Evolutionary conservation across 2,329 filamentous ascomycete species (phyloP).

Genomic region (Berkeleyomyces basicola): DNA sequence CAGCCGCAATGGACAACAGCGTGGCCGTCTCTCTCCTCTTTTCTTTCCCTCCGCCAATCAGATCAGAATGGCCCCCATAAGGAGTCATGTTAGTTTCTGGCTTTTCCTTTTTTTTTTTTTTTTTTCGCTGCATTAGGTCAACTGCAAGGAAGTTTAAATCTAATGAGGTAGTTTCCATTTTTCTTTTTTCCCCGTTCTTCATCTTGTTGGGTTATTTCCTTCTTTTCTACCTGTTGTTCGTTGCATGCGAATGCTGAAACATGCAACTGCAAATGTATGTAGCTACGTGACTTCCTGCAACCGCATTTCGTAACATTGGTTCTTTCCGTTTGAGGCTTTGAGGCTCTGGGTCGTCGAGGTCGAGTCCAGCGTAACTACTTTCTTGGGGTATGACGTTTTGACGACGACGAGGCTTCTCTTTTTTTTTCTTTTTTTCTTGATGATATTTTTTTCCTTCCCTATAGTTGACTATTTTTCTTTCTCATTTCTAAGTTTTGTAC

Average conservation of each 20-base stretch:
- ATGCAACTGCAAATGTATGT: not conserved
- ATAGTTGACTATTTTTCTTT: not conserved
- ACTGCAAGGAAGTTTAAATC: not conserved
- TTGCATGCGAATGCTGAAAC: not conserved
- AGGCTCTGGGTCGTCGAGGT: not conserved
- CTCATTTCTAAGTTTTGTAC: not conserved
- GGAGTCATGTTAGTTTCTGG: not conserved
- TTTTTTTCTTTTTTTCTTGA: not conserved
- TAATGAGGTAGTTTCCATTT: not conserved
- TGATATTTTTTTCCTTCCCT: not conserved
- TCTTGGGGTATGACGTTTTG: not conserved
- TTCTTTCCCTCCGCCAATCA: not conserved
- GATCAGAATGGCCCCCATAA: not conserved
- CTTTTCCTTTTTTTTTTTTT: not conserved
- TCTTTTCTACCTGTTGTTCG: not conserved
- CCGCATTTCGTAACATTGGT: not conserved
- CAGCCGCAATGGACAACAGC: not conserved
- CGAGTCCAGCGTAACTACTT: not conserved
- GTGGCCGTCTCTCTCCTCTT: not conserved
- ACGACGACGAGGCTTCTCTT: not conserved
- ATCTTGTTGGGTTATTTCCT: not conserved
- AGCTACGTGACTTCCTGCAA: not conserved
- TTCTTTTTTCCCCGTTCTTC: not conserved
- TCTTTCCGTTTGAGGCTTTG: not conserved
- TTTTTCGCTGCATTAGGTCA: not conserved